Base-by-base conservation (phyloP, 73 alveolate genomes). In the Paramecium octaurelia region DNA sequence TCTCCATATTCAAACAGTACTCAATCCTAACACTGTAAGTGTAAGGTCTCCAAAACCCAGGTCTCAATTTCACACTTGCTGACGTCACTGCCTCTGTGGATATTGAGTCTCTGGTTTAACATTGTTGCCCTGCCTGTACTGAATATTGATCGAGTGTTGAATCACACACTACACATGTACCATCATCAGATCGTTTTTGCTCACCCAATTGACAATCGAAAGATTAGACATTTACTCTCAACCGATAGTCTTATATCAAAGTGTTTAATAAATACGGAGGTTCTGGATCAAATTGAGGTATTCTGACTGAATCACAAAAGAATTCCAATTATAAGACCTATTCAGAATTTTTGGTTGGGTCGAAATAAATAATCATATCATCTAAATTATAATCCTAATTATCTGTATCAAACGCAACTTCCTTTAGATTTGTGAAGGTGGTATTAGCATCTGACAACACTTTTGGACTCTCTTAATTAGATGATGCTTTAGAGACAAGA, bases 11-110 rank as follows among this genome's bases (percentile, higher is more conserved):
- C 8, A 20, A 44, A 42, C 91, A 80, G 12, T 21, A 80, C 12
- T 42, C 70, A 6, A 42, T 43, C 8, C 24, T 48, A 10, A 18
- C 70, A 44, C 35, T 44, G 4, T 80, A 24, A 4, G 16, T 1
- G 38, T 80, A 23, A 44, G 91, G 91, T 80, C 91, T 80, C 70
- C 75, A 80, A 80, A 1, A 80, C 0, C 77, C 91, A 31, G 35
- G 10, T 27, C 34, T 43, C 16, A 80, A 42, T 24, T 80, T 23
- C 2, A 42, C 31, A 14, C 76, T 64, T 40, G 75, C 46, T 43
- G 91, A 64, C 0, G 70, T 24, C 14, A 80, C 91, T 40, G 42
- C 44, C 4, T 44, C 57, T 36, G 57, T 80, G 21, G 70, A 18
- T 44, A 23, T 11, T 10, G 44, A 18, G 48, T 80, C 46, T 8